Evolutionary conservation across 2,329 filamentous ascomycete species (phyloP), one percentile per base, ranked within the genome.

Genomic region (Phialophora chinensis): DNA sequence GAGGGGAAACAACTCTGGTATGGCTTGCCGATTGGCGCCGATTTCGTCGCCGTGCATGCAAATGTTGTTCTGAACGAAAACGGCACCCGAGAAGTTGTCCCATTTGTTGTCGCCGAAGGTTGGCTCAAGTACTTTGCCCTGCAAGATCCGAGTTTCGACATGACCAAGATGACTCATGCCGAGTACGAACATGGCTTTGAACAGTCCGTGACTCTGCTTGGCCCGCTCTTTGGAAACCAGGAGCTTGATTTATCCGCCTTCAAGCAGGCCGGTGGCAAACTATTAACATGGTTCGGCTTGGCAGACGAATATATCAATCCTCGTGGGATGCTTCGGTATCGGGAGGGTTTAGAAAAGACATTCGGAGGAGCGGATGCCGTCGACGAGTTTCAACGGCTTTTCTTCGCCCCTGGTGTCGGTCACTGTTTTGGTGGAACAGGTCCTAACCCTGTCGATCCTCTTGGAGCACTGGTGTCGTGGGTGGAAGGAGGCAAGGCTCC

Each of bases 281-380:
- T 83, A 71, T 74, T 83, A 17, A 77, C 75, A 1, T 82, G 77
- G 76, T 80, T 82, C 60, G 81, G 80, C 0, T 66, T 79, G 6
- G 75, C 74, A 2, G 79, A 81, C 66, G 66, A 76, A 23, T 66
- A 80, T n/a, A 81, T 82, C 63, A 71, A 73, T 25, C 72, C 76
- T 1, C 73, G 75, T 8, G 77, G 79, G 2, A 79, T 76, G 0
- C 66, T 68, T 2, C 61, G 77, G 27, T 82, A 82, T 69, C 81
- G 80, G 65, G 62, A 65, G 20, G 44, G 31, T 29, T 25, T 68
- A 1, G 33, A 65, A 25, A 29, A 57, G 17, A 53, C 47, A 44
- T 62, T 68, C 25, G 62, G 62, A 12, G 58, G 58, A 5, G 17
- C 62, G 11, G 44, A 65, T n/a, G 47, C 54, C 14, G 62, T 69